These are phyloP conservation scores for Crithidia acanthocephali DNA, from an alignment of 208 protist genomes.

Conservation along the genomic window DNA sequence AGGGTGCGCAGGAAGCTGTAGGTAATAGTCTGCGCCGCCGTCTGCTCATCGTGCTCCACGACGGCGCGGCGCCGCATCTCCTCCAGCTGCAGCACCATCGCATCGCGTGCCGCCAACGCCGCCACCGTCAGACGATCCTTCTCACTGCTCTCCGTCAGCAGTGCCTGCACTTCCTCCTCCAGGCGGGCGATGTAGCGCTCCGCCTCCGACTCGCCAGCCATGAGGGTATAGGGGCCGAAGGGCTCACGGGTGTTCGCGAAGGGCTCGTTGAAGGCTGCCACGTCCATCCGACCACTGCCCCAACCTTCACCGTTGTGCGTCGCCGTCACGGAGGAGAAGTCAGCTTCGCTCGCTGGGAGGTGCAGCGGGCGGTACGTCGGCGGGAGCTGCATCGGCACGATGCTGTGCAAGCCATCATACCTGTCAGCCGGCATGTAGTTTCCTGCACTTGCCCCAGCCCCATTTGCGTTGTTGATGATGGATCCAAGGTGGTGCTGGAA, in stretches of 20 bases:
- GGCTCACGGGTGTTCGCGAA: not conserved
- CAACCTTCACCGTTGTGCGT: not conserved
- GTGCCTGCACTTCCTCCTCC: constrained; percentile 39
- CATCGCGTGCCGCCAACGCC: constrained; percentile 4
- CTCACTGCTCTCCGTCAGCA: constrained; percentile 28
- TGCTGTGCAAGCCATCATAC: no score
- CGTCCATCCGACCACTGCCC: not conserved
- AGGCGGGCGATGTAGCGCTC: constrained; percentile 40
- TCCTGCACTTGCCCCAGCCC: not conserved
- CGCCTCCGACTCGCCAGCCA: constrained; percentile 14
- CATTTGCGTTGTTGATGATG: not conserved
- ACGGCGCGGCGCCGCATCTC: constrained; percentile 11
- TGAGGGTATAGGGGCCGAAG: not conserved
- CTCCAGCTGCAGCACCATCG: constrained; percentile 21
- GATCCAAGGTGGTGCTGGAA: constrained; percentile 1
- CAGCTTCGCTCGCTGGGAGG: not conserved
- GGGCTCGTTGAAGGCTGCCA: not conserved
- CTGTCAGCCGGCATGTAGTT: not conserved
- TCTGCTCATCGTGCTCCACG: constrained; percentile 2
- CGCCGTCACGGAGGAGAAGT: constrained; percentile 3
- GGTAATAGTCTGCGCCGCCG: constrained; percentile 8
- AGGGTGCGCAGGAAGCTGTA: constrained; percentile 14
- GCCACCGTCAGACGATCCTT: constrained; percentile 4
- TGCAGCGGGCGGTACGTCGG: not conserved
- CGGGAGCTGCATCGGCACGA: not conserved